These are phyloP conservation scores for Xanthoconium purpureum DNA, from an alignment of 768 basidiomycete species.

Conservation along the genomic window DNA sequence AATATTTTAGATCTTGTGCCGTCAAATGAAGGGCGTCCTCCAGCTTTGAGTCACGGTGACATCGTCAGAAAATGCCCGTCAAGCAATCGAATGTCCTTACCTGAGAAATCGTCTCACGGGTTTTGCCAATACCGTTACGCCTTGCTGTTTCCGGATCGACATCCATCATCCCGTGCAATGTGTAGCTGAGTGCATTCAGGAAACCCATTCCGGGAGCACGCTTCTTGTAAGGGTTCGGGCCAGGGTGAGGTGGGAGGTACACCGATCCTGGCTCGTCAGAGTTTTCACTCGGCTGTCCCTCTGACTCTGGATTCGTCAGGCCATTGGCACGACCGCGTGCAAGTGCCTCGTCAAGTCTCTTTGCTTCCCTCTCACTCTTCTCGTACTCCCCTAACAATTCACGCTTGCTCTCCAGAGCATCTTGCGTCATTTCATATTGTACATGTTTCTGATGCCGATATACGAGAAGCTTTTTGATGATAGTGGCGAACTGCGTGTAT, in stretches of 20 bases:
- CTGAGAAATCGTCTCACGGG: conserved; percentile 92
- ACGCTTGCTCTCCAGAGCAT: conserved; percentile 78
- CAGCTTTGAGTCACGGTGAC: conserved; percentile 50
- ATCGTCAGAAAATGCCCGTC: conserved; percentile 15
- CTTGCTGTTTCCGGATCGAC: conserved; percentile 96
- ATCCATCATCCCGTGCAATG: conserved; percentile 97
- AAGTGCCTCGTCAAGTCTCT: conserved; percentile 84
- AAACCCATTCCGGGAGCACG: conserved; percentile 80
- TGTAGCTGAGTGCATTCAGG: conserved; percentile 88
- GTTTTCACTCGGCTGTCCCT: conserved; percentile 34
- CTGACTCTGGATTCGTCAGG: conserved; percentile 21
- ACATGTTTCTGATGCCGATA: conserved; percentile 98
- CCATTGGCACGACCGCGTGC: conserved; percentile 48
- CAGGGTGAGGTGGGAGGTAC: conserved; percentile 76
- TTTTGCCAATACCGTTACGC: conserved; percentile 90
- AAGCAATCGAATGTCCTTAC: conserved; percentile 40
- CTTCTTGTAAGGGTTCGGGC: conserved; percentile 61
- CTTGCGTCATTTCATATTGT: conserved; percentile 96
- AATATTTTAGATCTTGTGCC: conserved; percentile 93
- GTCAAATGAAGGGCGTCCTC: conserved; percentile 93
- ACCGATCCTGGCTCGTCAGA: conserved; percentile 44
- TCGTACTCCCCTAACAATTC: conserved; percentile 87
- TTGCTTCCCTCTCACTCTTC: conserved; percentile 88
- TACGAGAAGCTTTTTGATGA: conserved; percentile 90
- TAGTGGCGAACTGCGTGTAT: conserved; percentile 89